Base-by-base conservation (phyloP, 768 basidiomycete species). In the Tylopilus felleus region DNA sequence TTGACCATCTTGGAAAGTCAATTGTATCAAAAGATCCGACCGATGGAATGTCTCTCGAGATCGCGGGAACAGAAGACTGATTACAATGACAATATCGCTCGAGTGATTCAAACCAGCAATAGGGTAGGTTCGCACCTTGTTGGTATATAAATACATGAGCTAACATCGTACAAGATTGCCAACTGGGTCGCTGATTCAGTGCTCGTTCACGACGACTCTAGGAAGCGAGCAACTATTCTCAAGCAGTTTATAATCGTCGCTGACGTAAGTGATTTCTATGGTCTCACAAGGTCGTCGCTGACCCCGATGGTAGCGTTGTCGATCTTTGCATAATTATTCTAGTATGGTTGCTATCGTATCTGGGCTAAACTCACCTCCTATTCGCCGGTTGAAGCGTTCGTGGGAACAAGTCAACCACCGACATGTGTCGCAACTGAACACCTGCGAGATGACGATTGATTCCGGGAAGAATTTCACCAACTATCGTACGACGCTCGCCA, bases 291-390 rank as follows among this genome's bases (percentile, higher is more conserved):
- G 23, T 25, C 27, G 19, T 42, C 35, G 25, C 41, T 47, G 51
- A 52, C 35, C 27, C 40, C 44, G 50, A n/a, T 59, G 52, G 43
- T 59, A 98, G 95, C 90, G 91, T 28, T 96, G 95, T 69, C 89
- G 92, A 43, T 71, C 73, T 17, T 73, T 98, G 60, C 90, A 95
- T 69, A 98, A 98, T 72, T 98, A 93, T 73, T 95, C 94, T 19
- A 90, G 86, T n/a, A 92, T 98, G 86, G 91, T 93, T 54, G 93
- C 94, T 31, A 90, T 98, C 52, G 86, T 94, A 35, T 96, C 96
- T 14, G 96, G 94, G 8, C 77, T 98, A 49, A 95, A 96, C 62
- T 92, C 92, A 1, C 90, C 96, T 19, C 93, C 93, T 13, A 94
- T 98, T 56, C 85, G 89, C 41, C 85, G 96, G 9, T 76, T 98